Base-by-base conservation (phyloP, 2,329 filamentous ascomycete genomes). In the Calonectria multiphialidica region DNA sequence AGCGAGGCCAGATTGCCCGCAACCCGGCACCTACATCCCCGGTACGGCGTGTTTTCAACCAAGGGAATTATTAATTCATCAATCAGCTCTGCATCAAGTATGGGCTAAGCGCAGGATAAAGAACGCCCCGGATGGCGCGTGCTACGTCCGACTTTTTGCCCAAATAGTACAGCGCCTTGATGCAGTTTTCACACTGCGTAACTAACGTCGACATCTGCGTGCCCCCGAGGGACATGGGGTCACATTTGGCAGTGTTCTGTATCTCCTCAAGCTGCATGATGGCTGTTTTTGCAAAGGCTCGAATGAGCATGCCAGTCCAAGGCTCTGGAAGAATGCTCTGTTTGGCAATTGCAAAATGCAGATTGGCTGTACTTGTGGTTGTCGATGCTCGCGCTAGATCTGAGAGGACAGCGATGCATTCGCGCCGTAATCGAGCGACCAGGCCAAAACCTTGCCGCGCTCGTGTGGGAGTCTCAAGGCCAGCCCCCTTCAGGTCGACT, bases 261-360 rank as follows among this genome's bases (percentile, higher is more conserved):
- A 76, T 79, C 25, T 80, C 80, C 10, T 85, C 81, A 5, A 90
- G 75, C 25, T 84, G 80, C 15, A 82, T 68, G 4, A 82, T 76
- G 4, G 81, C 86, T 0, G 88, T 87, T 75, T 86, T 88, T 28
- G 87, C 84, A 70, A 91, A 91, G 0, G 86, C 86, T 25, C 88
- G 83, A 53, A 90, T 87, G 30, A 91, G 80, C 3, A 91, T 86
- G 37, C 87, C 86, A 1, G 89, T 90, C 90, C 90, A 91, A 2
- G 90, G 90, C 74, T 91, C 90, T 0, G 89, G 90, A 66, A 92
- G 76, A n/a, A 92, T 83, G 1, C 89, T 87, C 3, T 87, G 88
- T 70, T 90, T 85, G 50, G 86, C 88, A 30, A 90, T 83, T 0
- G 88, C 88, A 67, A 87, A 87, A 76, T 90, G 89, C 64, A 89